Conservation (phyloP, 192 early-diverging fungal species). For the Coemansia sp. region DNA sequence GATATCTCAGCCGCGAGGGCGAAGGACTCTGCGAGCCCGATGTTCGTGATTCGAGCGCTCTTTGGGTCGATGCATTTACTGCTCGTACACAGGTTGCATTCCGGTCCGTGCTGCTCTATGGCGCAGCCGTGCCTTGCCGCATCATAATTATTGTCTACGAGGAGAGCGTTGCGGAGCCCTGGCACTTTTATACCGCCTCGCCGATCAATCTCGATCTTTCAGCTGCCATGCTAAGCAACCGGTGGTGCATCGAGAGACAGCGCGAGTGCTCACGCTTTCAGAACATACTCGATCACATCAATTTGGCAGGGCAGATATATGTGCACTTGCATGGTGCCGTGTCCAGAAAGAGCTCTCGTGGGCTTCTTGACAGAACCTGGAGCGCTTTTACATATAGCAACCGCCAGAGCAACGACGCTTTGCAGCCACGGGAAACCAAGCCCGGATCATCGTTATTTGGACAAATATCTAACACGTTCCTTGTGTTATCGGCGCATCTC, state of each 20-base stretch:
- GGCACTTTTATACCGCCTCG: conserved; percentile 47
- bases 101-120: conserved; percentile 25
- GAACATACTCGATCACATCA: conserved; percentile 32
- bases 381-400: not conserved
- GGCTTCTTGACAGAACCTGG: not conserved
- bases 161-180: conserved; percentile 34
- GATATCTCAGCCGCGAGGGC: conserved; percentile 53
- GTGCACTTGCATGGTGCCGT: conserved; percentile 22
- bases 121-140: conserved; percentile 17
- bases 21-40: conserved; percentile 53
- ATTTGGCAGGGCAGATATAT: conserved; percentile 24
- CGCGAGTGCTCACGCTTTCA: conserved; percentile 12
- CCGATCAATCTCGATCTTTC: conserved; percentile 48
- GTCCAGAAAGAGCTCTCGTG: not conserved
- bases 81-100: conserved; percentile 51
- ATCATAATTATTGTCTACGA: conserved; percentile 42
- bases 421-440: not conserved
- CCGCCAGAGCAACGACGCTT: not conserved
- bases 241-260: not conserved
- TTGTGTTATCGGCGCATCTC: conserved; percentile 57
- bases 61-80: conserved; percentile 53
- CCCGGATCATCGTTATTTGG: not conserved
- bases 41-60: conserved; percentile 33
- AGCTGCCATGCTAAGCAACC: not conserved
- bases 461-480: conserved; percentile 43